Evolutionary conservation across 306 rosid genomes (phyloP).

Genomic region (Dryas drummondii): DNA sequence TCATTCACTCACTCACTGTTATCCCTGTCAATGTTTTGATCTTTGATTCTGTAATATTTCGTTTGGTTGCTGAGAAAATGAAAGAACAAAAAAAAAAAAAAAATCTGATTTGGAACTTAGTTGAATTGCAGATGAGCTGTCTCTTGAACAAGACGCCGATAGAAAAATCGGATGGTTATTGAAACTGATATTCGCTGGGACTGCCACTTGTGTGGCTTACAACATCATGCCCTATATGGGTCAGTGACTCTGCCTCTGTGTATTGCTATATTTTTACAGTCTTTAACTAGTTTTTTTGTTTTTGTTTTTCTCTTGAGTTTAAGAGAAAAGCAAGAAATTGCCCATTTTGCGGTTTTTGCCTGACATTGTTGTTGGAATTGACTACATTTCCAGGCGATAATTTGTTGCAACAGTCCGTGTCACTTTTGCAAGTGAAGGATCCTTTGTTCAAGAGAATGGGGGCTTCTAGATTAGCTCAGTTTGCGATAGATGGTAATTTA

Average conservation of each 20-base stretch:
- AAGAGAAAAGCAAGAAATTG: not conserved
- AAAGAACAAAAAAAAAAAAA: not conserved
- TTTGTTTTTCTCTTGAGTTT: not conserved
- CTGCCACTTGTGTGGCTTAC: slow-evolving; percentile 63
- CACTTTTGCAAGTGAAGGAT: slow-evolving; percentile 85
- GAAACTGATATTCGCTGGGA: slow-evolving; percentile 75
- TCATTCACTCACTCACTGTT: not conserved
- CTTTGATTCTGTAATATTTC: not conserved
- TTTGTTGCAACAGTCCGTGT: slow-evolving; percentile 83
- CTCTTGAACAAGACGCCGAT: slow-evolving; percentile 73
- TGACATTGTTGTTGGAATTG: slow-evolving; percentile 25
- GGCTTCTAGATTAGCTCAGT: slow-evolving; percentile 83
- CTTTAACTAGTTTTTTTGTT: not conserved
- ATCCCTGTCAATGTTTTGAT: not conserved
- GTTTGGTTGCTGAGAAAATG: not conserved
- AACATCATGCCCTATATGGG: slow-evolving; percentile 93
- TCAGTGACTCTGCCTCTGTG: slow-evolving; percentile 13
- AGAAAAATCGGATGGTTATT: slow-evolving; percentile 82
- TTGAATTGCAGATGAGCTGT: slow-evolving; percentile 57
- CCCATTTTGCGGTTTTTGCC: slow-evolving; percentile 17
- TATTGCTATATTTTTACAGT: not conserved
- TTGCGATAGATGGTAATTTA: slow-evolving; percentile 72
- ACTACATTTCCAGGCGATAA: slow-evolving; percentile 62
- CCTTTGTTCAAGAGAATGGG: slow-evolving; percentile 95
- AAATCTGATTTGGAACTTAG: not conserved